Evolutionary conservation across 345 rosid genomes (phyloP).

Genomic region (Eucalyptus lansdowneana): DNA sequence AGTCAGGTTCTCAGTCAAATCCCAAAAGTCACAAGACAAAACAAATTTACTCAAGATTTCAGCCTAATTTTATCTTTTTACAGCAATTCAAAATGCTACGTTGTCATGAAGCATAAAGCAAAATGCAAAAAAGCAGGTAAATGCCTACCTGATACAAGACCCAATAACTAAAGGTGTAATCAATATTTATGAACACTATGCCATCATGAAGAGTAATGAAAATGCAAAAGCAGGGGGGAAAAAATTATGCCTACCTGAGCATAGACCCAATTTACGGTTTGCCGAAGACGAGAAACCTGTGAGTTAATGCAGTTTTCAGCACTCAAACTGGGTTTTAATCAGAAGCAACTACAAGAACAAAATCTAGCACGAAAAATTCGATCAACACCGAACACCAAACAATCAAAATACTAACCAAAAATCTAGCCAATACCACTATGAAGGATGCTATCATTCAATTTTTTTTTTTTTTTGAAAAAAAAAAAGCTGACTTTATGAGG

Average conservation of each 20-base stretch:
- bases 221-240: not conserved
- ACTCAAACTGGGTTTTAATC: not conserved
- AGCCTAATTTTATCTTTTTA: not conserved
- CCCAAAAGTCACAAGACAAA: not conserved
- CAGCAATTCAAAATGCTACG: not conserved
- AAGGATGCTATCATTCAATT: not conserved
- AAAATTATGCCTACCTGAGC: constrained; percentile 31
- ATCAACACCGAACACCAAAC: not conserved
- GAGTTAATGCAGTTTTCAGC: constrained; percentile 15
- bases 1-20: constrained; percentile 1
- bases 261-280: constrained; percentile 70
- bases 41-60: not conserved
- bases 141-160: not conserved
- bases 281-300: constrained; percentile 77
- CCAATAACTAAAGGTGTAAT: not conserved
- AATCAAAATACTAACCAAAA: not conserved
- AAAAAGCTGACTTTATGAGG: not conserved
- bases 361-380: not conserved
- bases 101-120: not conserved
- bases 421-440: not conserved
- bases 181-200: not conserved
- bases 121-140: not conserved
- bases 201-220: not conserved
- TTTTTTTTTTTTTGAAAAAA: not conserved
- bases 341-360: not conserved